Base-by-base conservation (phyloP, 768 basidiomycete genomes). In the Psilocybe cyanescens region DNA sequence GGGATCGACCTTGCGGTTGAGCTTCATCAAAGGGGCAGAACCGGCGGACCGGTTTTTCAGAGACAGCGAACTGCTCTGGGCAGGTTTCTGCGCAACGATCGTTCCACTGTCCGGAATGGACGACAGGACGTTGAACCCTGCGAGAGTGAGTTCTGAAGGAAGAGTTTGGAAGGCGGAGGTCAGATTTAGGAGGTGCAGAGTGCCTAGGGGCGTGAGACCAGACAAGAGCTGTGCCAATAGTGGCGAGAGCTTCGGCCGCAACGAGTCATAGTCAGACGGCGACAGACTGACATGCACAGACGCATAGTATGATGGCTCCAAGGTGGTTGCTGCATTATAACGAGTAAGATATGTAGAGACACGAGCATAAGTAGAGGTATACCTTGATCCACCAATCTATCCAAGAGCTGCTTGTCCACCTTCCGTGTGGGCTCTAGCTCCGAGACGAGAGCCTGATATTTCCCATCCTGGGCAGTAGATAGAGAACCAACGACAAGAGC, bases 361-460 rank as follows among this genome's bases (percentile, higher is more conserved):
- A 62, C 8, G 66, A 55, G 8, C 30, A 47, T 17, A 5, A 45
- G 24, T 14, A 8, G 9, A 12, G n/a, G 14, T 81, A 55, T 68
- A 94, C 94, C 94, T 78, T 85, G 83, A 74, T 92, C 93, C 14
- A 94, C 77, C 62, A 96, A 76, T 62, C 94, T 81, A 72, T 96
- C 94, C 30, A 95, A 76, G 78, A 95, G 86, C 70, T 94, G 88
- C 68, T 83, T 88, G 67, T 95, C 92, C 31, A 93, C 87, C 35
- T 76, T 69, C 63, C 81, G 74, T 16, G 78, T 80, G 59, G 73
- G 74, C 72, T 86, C 84, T 60, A 94, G 76, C 64, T 81, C 78
- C 6, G 85, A 80, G 55, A 93, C 81, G 62, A 92, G 76, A 1
- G 82, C 73, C 72, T 94, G 92, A 71, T 94, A 94, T 71, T 81